Percentiles rank a stretch among this genome's conserved stretches.
Evolutionary conservation across 106 monocot species (phyloP).

Genomic region (Vanilla planifolia): DNA sequence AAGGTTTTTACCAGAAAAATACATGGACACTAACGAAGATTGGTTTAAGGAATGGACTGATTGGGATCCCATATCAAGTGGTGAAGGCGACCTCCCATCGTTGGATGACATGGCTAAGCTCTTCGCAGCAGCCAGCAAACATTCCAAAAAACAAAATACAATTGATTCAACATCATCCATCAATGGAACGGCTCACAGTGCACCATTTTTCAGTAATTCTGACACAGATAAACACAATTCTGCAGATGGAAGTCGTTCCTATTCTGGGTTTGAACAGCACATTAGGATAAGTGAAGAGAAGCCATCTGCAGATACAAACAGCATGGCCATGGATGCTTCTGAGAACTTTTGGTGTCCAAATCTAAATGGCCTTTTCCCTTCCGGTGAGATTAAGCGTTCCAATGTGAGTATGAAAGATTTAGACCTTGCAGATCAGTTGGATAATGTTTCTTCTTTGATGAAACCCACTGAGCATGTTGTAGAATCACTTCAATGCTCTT

Average conservation of each 20-base stretch:
- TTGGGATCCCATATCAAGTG: constrained; percentile 87
- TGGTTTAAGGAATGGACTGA: constrained; percentile 57
- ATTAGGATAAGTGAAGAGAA: constrained; percentile 9
- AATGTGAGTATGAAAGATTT: constrained; percentile 5
- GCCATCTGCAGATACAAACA: constrained; percentile 10
- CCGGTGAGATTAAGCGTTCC: not conserved
- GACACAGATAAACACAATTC: not conserved
- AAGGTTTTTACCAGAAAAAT: constrained; percentile 37
- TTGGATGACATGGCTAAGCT: constrained; percentile 45
- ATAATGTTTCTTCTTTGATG: constrained; percentile 1
- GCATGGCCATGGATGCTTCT: no score
- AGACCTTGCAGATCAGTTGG: constrained; percentile 2
- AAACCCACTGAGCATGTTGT: constrained; percentile 1
- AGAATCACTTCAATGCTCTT: constrained; percentile 4
- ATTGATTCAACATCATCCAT: constrained; percentile 26
- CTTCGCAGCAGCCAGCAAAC: constrained; percentile 27
- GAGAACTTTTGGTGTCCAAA: no score
- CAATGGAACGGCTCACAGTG: constrained; percentile 16
- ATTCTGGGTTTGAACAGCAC: constrained; percentile 11
- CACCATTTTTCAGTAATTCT: constrained; percentile 2
- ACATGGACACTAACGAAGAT: constrained; percentile 14
- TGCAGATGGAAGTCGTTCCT: not conserved
- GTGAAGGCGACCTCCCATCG: constrained; percentile 62
- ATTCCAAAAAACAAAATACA: constrained; percentile 10
- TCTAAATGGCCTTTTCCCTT: not conserved